These are phyloP conservation scores for Solanum raphanifolium DNA, from an alignment of 257 asterid genomes.

Conservation along the genomic window DNA sequence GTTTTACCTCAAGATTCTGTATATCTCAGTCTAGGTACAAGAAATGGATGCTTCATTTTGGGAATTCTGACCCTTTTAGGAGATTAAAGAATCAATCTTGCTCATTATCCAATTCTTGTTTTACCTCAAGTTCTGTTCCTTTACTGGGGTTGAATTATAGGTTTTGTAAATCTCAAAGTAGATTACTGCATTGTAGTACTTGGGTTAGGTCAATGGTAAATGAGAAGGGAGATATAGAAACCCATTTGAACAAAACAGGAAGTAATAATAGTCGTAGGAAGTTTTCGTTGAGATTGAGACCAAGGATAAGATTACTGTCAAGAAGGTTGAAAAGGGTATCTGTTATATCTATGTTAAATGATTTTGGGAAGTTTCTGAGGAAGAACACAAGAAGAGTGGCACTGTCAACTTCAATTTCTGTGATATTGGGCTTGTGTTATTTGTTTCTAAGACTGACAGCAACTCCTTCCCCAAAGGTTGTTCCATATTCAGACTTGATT, in stretches of 20 bases:
- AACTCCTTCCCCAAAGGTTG: constrained; percentile 51
- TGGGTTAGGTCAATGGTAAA: constrained; percentile 30
- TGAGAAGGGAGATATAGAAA: constrained; percentile 30
- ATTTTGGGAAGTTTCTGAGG: constrained; percentile 41
- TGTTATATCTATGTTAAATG: constrained; percentile 35
- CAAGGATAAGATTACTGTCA: constrained; percentile 43
- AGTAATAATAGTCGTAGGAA: constrained; percentile 31
- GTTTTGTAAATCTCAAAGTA: constrained; percentile 20
- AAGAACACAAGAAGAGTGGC: constrained; percentile 55
- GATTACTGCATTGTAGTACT: constrained; percentile 25
- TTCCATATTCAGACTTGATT: constrained; percentile 75
- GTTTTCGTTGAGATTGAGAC: constrained; percentile 54
- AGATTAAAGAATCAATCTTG: background rate
- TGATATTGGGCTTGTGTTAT: constrained; percentile 66
- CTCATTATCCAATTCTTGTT: background rate
- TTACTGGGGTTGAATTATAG: constrained; percentile 22
- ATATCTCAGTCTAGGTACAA: constrained; percentile 15
- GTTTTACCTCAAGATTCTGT: constrained; percentile 6
- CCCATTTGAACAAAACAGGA: constrained; percentile 28
- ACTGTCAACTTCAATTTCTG: constrained; percentile 43
- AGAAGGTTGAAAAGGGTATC: constrained; percentile 46
- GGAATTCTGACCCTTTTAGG: background rate
- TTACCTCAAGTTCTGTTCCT: constrained; percentile 28
- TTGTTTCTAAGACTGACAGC: constrained; percentile 74
- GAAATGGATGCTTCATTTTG: background rate